Base-by-base conservation (phyloP, 306 rosid genomes). In the Cicer chorassanicum region DNA sequence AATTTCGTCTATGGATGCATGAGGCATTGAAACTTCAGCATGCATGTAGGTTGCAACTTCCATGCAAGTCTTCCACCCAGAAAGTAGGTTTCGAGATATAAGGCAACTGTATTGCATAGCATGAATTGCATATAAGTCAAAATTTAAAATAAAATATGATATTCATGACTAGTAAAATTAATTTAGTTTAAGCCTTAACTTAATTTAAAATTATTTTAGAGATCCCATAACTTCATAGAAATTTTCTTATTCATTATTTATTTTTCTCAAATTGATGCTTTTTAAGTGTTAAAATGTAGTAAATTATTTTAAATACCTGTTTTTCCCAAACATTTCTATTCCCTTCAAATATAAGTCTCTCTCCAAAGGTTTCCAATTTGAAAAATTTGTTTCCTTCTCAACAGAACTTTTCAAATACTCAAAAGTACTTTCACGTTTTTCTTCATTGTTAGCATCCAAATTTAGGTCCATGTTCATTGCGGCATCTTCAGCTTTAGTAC, bases 311-410 rank as follows among this genome's bases (percentile, higher is more conserved):
- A 21, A 21, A 21, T 84, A 90, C 97, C 96, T 91, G 76, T 89
- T 89, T 87, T 84, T 89, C 76, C 96, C 98, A 84, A 91, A 93
- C 67, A 93, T 88, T 87, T 89, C 96, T 65, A 88, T 57, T 68
- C 98, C 98, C 82, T 91, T 89, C 85, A 76, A 55, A 79, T 84
- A 89, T 21, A 91, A 62, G 7, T 93, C 97, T 73, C 84, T 89
- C 83, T 93, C 98, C 65, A 88, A 67, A 64, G 82, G 85, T 81
- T 82, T 87, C 98, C 97, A 93, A 54, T 79, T 81, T 21, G 84
- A 80, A 64, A 66, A 65, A 63, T 70, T 75, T 24, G 48, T 64
- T 59, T 56, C 56, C 62, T 66, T 78, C 62, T 83, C 74, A 75
- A 3, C 57, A 60, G 75, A 68, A 38, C 63, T 80, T 24, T 63